Conservation (phyloP, 257 asterid species). For the Mitragyna speciosa region DNA sequence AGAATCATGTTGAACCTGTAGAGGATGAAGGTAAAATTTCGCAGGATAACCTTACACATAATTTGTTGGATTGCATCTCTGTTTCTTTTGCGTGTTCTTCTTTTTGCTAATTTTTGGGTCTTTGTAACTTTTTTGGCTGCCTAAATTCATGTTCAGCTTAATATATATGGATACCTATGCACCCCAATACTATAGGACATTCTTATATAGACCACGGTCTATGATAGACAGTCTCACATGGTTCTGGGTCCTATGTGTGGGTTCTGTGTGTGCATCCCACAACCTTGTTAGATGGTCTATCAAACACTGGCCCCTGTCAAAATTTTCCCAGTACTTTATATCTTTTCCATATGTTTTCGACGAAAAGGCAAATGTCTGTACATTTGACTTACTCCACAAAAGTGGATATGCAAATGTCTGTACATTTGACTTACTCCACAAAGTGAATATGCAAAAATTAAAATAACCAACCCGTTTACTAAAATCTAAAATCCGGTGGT, state of each 20-base stretch:
- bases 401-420: neutral
- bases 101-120: neutral
- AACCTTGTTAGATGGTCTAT: no score
- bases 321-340: neutral
- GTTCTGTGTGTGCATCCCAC: no score
- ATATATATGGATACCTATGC: neutral
- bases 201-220: no score
- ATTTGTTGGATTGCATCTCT: slow-evolving; percentile 3
- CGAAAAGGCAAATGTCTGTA: neutral
- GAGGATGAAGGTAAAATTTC: slow-evolving; percentile 74
- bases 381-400: no score
- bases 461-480: no score
- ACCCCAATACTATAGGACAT: no score
- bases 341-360: neutral
- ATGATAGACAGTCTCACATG: no score
- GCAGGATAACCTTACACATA: neutral
- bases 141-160: neutral
- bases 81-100: neutral
- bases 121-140: slow-evolving; percentile 3
- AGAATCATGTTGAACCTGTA: slow-evolving; percentile 93
- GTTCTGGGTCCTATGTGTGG: no score
- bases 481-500: neutral
- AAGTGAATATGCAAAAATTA: no score
- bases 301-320: no score
- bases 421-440: no score